A percentile compares a stretch with the other conserved stretches of the same genome.
Conservation (phyloP, 2,329 filamentous ascomycete genomes). For the Lachnellula arida region DNA sequence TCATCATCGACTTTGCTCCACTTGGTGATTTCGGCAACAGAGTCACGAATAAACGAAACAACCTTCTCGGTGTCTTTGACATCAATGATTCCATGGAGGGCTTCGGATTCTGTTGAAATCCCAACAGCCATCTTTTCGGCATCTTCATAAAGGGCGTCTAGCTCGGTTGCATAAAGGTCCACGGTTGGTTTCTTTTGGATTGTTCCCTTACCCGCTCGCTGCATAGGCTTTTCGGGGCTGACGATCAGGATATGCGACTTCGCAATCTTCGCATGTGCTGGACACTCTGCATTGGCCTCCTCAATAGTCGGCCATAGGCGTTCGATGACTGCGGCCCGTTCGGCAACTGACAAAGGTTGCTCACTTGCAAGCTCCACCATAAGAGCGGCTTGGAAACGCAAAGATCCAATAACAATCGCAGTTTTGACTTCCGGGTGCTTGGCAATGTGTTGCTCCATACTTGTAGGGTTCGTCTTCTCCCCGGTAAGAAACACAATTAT, state of each 20-base stretch:
- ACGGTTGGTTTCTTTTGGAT: constrained; percentile 32
- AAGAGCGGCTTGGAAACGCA: constrained; percentile 33
- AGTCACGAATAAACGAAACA: constrained; percentile 2
- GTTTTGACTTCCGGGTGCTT: constrained; percentile 31
- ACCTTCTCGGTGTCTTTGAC: not conserved
- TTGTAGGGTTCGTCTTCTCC: constrained; percentile 40
- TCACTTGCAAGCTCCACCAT: constrained; percentile 24
- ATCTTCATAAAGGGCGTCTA: constrained; percentile 32
- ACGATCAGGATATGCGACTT: constrained; percentile 32
- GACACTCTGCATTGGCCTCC: constrained; percentile 29
- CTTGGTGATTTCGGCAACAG: not conserved
- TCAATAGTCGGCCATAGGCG: constrained; percentile 32
- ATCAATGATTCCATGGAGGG: not conserved
- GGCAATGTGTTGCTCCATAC: constrained; percentile 34
- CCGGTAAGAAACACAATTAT: constrained; percentile 40
- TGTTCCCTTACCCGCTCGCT: constrained; percentile 36
- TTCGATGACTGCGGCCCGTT: constrained; percentile 15
- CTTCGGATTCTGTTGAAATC: not conserved
- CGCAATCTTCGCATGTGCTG: constrained; percentile 28
- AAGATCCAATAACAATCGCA: constrained; percentile 33
- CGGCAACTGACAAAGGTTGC: constrained; percentile 23
- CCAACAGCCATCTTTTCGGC: not conserved
- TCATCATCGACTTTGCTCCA: not conserved
- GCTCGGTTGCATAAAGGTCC: constrained; percentile 28
- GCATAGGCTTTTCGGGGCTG: constrained; percentile 31